Base-by-base conservation (phyloP, 129 eudicot genomes). In the Flaveria ramosissima region DNA sequence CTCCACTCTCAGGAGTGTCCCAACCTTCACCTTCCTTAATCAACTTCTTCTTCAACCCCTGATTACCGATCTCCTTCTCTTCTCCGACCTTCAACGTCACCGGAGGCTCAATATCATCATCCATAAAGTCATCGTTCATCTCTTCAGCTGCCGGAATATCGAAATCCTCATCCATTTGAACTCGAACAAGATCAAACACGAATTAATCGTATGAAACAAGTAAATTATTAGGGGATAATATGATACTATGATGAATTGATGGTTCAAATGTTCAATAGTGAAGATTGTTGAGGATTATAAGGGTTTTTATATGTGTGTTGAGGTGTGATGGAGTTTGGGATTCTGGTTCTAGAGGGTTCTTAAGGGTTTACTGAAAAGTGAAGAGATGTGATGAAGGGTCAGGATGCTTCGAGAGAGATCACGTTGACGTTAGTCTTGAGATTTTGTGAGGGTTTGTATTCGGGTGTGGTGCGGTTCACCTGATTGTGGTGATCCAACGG, bases 1-100 rank as follows among this genome's bases (percentile, higher is more conserved):
- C 99, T 42, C 99, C 99, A 57, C 56, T 78, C 20, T 95, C 99
- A 47, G 99, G 99, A 43, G 84, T 81, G 7, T 95, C 97, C 88
- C 95, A 91, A 3, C 94, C 97, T 30, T 88, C 85, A 45, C 99
- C 99, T 66, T 91, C 96, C 73, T 91, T 95, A 21, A 95, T 55
- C 11, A 95, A 88, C 89, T 91, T 95, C 92, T 95, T 95, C 88
- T 89, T 95, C 89, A 95, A 73, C 2, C 97, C 99, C 24, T 86
- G 78, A 23, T 53, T 70, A 0, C 92, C 97, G 87, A 95, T 95
- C 82, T 91, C 97, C 78, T 86, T 91, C 85, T 95, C 99, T 9
- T 95, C 99, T 9, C 99, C 99, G 30, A 87, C 97, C 74, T 89
- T 94, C 85, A 89, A 57, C 0, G 76, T n/a, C 68, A 57, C 77